phyloP scores from a whole-genome alignment of 306 rosid species.

The Amphicarpaea edgeworthii region DNA sequence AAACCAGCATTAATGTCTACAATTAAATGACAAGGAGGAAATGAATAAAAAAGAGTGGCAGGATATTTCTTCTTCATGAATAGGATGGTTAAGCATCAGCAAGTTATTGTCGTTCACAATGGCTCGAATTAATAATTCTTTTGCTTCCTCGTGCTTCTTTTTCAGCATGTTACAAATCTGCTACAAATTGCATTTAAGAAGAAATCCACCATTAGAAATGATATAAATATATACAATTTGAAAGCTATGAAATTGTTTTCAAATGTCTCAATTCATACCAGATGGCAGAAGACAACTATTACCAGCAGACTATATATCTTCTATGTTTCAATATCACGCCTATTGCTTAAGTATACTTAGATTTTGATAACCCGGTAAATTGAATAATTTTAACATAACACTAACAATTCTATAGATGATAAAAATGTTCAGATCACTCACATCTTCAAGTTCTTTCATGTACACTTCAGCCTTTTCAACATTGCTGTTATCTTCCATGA shows the following conservation, averaged over 20 bases:
- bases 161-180: slow-evolving; percentile 89
- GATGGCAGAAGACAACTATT: slow-evolving; percentile 10
- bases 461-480: slow-evolving; percentile 87
- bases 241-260: slow-evolving; percentile 8
- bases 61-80: slow-evolving; percentile 88
- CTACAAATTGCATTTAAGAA: slow-evolving; percentile 36
- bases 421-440: slow-evolving; percentile 56
- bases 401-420: slow-evolving; percentile 28
- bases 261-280: not conserved
- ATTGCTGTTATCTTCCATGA: slow-evolving; percentile 66
- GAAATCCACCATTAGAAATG: slow-evolving; percentile 18
- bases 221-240: not conserved
- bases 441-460: slow-evolving; percentile 86
- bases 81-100: slow-evolving; percentile 95
- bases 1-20: slow-evolving; percentile 19
- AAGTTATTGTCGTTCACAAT: slow-evolving; percentile 79
- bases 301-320: not conserved
- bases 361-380: slow-evolving; percentile 33
- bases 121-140: slow-evolving; percentile 77
- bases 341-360: slow-evolving; percentile 8
- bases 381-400: slow-evolving; percentile 19
- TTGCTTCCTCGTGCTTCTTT: slow-evolving; percentile 90
- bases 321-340: slow-evolving; percentile 10
- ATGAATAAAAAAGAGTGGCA: slow-evolving; percentile 38
- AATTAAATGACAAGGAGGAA: slow-evolving; percentile 16